Evolutionary conservation across 495 filamentous ascomycete genomes (phyloP).

Genomic region (Neurospora tetrasperma): DNA sequence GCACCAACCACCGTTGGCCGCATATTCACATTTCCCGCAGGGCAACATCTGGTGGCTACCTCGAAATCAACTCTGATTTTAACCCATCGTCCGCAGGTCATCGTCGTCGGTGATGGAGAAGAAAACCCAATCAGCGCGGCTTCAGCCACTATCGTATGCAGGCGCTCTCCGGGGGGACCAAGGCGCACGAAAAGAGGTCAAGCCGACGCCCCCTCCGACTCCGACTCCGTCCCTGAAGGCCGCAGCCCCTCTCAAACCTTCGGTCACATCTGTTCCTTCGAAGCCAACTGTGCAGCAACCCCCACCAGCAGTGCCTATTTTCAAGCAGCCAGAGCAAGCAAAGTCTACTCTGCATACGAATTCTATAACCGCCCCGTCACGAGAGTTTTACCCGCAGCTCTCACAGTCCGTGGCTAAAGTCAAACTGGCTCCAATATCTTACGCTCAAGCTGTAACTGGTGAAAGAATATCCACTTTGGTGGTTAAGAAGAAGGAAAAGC

Average conservation of each 20-base stretch:
- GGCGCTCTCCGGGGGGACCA: not conserved
- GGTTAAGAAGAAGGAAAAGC: not conserved
- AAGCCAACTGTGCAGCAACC: not conserved
- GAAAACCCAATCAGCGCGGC: not conserved
- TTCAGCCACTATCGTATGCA: not conserved
- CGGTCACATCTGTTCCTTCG: not conserved
- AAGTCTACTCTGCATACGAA: not conserved
- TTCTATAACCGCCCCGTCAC: not conserved
- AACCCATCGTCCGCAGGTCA: not conserved
- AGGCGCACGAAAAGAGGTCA: not conserved
- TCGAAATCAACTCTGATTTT: not conserved
- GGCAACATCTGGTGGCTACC: not conserved
- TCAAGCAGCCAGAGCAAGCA: not conserved
- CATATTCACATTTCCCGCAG: not conserved
- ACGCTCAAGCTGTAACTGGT: slow-evolving; percentile 2
- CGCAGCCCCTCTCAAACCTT: not conserved
- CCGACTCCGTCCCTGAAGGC: not conserved
- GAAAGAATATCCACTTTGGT: not conserved
- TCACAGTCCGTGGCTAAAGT: not conserved
- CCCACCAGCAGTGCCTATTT: not conserved
- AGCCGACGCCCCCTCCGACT: not conserved
- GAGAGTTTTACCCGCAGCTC: not conserved
- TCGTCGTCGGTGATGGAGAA: not conserved
- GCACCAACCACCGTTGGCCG: not conserved
- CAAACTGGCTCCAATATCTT: not conserved